Evolutionary conservation across 75 land plant species (phyloP).

Genomic region (Picea glauca): DNA sequence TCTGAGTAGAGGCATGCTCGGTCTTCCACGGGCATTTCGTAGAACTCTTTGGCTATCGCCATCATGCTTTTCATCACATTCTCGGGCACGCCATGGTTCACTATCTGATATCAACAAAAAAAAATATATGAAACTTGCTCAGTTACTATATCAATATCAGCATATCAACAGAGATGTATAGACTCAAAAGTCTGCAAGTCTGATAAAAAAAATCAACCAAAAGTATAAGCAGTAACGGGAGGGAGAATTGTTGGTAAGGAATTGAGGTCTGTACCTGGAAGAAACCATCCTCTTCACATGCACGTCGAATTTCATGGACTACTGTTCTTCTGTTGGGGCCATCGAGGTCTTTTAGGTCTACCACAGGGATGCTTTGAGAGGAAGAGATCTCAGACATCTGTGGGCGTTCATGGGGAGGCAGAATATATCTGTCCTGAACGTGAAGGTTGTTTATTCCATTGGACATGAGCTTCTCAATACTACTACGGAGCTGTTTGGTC

Average conservation of each 20-base stretch:
- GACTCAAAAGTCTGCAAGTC: no score
- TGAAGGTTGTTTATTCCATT: not conserved
- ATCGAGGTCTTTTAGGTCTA: conserved; percentile 43
- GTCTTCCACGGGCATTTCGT: conserved; percentile 39
- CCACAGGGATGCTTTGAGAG: conserved; percentile 24
- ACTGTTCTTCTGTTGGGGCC: conserved; percentile 21
- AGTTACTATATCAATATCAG: not conserved
- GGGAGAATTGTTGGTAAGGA: conserved; percentile 31
- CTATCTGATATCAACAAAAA: conserved; percentile 21
- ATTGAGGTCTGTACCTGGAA: conserved; percentile 23
- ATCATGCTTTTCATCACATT: conserved; percentile 29
- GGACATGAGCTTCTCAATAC: not conserved
- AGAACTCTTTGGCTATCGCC: conserved; percentile 35
- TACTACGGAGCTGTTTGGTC: not conserved
- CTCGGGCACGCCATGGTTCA: conserved; percentile 55
- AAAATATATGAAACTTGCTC: not conserved
- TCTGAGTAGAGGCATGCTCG: conserved; percentile 27
- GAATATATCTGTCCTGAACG: not conserved
- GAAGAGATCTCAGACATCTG: not conserved
- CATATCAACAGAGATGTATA: no score
- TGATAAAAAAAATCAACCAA: no score
- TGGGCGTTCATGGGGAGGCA: not conserved
- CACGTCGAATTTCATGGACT: conserved; percentile 7
- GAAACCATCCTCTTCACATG: conserved; percentile 23
- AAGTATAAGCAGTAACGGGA: conserved; percentile 15